Conservation (phyloP, 768 basidiomycete species). For the Suillus subluteus region DNA sequence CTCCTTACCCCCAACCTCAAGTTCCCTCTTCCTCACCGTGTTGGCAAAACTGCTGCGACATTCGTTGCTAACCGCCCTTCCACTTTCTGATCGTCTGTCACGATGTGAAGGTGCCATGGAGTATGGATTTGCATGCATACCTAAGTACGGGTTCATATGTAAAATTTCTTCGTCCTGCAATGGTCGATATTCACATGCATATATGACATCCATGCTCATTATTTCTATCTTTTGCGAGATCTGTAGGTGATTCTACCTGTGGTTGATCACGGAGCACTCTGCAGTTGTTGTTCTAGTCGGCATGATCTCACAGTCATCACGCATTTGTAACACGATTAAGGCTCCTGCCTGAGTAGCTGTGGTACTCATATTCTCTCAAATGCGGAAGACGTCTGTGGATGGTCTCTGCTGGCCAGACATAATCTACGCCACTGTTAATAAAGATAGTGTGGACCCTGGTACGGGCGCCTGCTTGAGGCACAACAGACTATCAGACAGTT, state of each 20-base stretch:
- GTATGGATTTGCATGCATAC: conserved; percentile 5
- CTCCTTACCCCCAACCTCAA: conserved; percentile 87
- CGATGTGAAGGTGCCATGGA: neutral
- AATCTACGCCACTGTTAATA: neutral
- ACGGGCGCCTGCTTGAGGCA: neutral
- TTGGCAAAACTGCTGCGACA: conserved; percentile 74
- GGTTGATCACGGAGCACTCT: neutral
- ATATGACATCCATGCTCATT: conserved; percentile 5
- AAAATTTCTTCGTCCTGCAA: conserved; percentile 5
- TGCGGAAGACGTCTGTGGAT: neutral
- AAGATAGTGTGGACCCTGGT: neutral
- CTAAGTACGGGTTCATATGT: conserved; percentile 8
- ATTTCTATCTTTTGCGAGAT: neutral
- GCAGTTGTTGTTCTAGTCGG: neutral
- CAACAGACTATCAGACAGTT: neutral
- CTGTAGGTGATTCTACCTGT: neutral
- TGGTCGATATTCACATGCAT: conserved; percentile 12
- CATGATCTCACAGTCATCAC: neutral
- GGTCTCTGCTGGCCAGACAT: neutral
- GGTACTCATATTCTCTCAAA: neutral
- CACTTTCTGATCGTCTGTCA: conserved; percentile 56
- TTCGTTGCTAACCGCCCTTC: conserved; percentile 79
- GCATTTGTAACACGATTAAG: neutral
- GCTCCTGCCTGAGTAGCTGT: neutral
- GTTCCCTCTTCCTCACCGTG: conserved; percentile 96